Evolutionary conservation across 2,329 filamentous ascomycete species (phyloP).

Genomic region (Cordyceps javanica): DNA sequence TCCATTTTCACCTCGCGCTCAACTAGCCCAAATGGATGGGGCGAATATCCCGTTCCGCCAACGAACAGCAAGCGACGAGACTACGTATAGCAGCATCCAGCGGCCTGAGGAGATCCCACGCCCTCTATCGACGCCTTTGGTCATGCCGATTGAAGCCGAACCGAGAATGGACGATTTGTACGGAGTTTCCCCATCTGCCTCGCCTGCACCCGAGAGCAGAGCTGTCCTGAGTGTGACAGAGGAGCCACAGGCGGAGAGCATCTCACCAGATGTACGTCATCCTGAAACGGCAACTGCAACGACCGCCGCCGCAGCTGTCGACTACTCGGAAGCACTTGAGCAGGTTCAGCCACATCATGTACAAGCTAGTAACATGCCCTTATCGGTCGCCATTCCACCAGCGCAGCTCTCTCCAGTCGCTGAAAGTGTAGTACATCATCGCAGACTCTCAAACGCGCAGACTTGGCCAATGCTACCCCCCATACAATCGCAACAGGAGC

Average conservation of each 20-base stretch:
- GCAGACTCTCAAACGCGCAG: constrained; percentile 28
- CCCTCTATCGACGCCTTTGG: constrained; percentile 27
- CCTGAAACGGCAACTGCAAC: not conserved
- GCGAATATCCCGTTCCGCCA: constrained; percentile 21
- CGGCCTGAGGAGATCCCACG: constrained; percentile 21
- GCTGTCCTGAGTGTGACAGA: not conserved
- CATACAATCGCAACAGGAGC: constrained; percentile 8
- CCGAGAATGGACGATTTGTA: constrained; percentile 37
- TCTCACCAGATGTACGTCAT: not conserved
- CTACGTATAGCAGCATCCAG: constrained; percentile 20
- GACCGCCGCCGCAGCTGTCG: constrained; percentile 11
- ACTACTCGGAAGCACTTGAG: constrained; percentile 20
- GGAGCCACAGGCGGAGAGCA: not conserved
- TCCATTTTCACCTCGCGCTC: constrained; percentile 10
- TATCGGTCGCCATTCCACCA: constrained; percentile 27
- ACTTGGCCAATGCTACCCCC: constrained; percentile 42
- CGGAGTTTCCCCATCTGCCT: constrained; percentile 40
- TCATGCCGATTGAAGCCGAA: constrained; percentile 12
- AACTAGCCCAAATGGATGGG: constrained; percentile 2
- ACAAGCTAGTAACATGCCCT: constrained; percentile 14
- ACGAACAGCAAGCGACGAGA: constrained; percentile 31
- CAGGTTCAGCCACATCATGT: constrained; percentile 16
- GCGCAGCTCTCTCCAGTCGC: constrained; percentile 16
- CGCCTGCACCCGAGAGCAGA: constrained; percentile 23
- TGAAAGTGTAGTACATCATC: constrained; percentile 10